These are phyloP conservation scores for Thalia dealbata DNA, from an alignment of 176 grass and related monocot genomes.

Conservation along the genomic window DNA sequence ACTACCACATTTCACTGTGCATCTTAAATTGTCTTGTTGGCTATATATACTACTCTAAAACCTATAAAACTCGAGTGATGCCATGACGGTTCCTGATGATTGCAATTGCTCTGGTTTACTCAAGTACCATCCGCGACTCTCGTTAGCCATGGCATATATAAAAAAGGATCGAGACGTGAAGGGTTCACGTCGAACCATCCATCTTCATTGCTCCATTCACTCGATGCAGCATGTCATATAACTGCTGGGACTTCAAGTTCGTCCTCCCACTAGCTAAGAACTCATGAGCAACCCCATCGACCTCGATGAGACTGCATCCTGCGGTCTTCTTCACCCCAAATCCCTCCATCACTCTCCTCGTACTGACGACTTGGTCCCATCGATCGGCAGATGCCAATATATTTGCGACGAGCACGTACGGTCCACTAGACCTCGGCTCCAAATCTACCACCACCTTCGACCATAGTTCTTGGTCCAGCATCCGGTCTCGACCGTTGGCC, in stretches of 20 bases:
- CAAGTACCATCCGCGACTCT: no score
- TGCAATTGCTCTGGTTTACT: no score
- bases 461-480: not conserved
- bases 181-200: not conserved
- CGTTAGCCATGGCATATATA: no score
- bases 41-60: no score
- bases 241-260: not conserved
- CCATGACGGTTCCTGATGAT: no score
- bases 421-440: slow-evolving; percentile 6
- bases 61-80: no score
- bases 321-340: slow-evolving; percentile 13
- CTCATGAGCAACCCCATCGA: slow-evolving; percentile 9
- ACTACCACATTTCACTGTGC: no score
- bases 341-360: slow-evolving; percentile 17
- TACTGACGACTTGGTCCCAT: slow-evolving; percentile 14
- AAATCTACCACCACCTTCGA: slow-evolving; percentile 2
- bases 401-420: slow-evolving; percentile 13
- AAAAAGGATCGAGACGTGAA: no score
- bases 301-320: slow-evolving; percentile 18
- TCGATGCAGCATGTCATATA: slow-evolving; percentile 9
- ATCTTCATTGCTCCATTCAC: slow-evolving; percentile 9
- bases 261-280: slow-evolving; percentile 9
- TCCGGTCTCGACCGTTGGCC: not conserved
- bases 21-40: no score
- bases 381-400: slow-evolving; percentile 2